Base-by-base conservation (phyloP, 2,329 filamentous ascomycete genomes). In the Fusarium sp. region DNA sequence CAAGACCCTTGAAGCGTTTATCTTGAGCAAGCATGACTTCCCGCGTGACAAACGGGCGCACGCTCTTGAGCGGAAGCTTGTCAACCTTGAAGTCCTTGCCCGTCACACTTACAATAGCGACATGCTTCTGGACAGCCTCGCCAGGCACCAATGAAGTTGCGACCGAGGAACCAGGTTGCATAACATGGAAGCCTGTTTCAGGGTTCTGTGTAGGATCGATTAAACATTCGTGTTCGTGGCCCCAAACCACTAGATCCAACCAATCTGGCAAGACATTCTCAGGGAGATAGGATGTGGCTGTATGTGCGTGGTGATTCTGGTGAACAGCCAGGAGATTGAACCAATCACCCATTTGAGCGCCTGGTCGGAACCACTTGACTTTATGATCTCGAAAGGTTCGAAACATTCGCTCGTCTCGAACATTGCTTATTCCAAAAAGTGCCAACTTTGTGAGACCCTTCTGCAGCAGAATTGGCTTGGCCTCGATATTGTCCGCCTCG, bases 251-350 rank as follows among this genome's bases (percentile, higher is more conserved):
- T 7, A 99, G 85, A 76, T 99, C 92, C 69, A 99, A 84, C 82
- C 97, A 98, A 20, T 94, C 90, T 0, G 96, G 97, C 1, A 99
- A 84, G 75, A 98, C 96, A 74, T 92, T 94, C 76, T 99, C 97
- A 0, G 97, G 95, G 0, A 99, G 86, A 76, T 97, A 98, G n/a
- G 93, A 91, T 0, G 95, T 98, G 20, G 94, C 89, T 0, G 93
- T 97, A 76, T 98, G 92, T 0, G 94, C 93, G 75, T 96, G 90
- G 76, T 98, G 96, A 74, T 99, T 99, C 77, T 99, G 96, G 77
- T 99, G 96, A 5, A 99, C 93, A 40, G 93, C 91, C 82, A 99
- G 91, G 62, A 99, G 80, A 76, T 98, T 98, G 85, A 98, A 99
- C 92, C 95, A 99, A 73, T 98, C 94, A 20, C 88, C 75, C 76